Evolutionary conservation across 257 asterid species (phyloP).

Genomic region (Misopates orontium): DNA sequence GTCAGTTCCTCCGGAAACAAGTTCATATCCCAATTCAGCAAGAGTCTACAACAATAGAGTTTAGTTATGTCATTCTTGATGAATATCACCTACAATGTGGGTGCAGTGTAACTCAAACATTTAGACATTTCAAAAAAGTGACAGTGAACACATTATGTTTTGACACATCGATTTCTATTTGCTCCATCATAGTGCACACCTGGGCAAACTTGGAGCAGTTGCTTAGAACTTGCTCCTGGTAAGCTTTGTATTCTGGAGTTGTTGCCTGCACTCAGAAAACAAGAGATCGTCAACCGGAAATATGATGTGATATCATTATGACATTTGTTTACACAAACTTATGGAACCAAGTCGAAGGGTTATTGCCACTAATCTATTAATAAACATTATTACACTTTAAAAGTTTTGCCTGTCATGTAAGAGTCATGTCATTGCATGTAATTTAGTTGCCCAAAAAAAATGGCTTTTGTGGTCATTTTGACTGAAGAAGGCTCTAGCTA

Average conservation of each 20-base stretch:
- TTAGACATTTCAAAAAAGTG: background rate
- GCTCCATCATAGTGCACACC: conserved; percentile 34
- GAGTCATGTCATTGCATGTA: too few species aligned
- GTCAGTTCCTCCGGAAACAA: conserved; percentile 91
- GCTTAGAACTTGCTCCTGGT: conserved; percentile 89
- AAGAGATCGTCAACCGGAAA: background rate
- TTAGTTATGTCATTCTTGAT: conserved; percentile 20
- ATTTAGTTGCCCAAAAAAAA: too few species aligned
- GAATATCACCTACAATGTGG: background rate
- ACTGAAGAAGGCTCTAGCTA: too few species aligned
- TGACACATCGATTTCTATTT: background rate
- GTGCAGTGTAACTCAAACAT: background rate
- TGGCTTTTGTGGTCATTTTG: too few species aligned
- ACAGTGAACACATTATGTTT: background rate
- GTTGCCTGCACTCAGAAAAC: conserved; percentile 49
- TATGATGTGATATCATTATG: background rate
- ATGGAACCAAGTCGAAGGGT: too few species aligned
- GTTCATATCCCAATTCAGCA: conserved; percentile 59
- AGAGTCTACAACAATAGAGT: conserved; percentile 54
- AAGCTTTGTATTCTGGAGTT: conserved; percentile 83
- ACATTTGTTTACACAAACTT: too few species aligned
- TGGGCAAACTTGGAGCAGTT: conserved; percentile 74
- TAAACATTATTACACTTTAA: too few species aligned
- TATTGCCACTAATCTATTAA: too few species aligned
- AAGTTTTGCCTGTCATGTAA: too few species aligned